phyloP scores from a whole-genome alignment of 306 rosid species.

The Prunus mume region DNA sequence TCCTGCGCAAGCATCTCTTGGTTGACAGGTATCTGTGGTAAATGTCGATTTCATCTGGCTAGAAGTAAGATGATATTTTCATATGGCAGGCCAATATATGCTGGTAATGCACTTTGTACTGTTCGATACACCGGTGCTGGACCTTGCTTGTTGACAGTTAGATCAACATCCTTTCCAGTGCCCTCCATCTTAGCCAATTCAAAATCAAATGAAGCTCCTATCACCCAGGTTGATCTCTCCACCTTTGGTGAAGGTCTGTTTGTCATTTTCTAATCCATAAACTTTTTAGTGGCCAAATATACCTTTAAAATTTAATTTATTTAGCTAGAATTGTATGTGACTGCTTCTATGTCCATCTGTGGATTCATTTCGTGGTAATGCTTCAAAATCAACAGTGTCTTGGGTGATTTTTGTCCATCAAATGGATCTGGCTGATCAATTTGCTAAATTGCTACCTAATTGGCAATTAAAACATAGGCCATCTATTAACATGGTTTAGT shows the following conservation, averaged over 20 bases:
- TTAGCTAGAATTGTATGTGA: constrained; percentile 1
- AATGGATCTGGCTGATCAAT: background rate
- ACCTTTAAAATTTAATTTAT: constrained; percentile 10
- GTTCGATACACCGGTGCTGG: constrained; percentile 69
- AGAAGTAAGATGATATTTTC: constrained; percentile 24
- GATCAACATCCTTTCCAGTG: constrained; percentile 82
- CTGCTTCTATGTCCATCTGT: background rate
- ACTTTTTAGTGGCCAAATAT: constrained; percentile 5
- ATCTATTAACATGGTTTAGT: background rate
- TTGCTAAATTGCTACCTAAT: background rate
- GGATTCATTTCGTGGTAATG: constrained; percentile 15
- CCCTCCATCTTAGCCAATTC: constrained; percentile 39
- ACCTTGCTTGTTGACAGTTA: constrained; percentile 81
- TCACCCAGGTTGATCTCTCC: constrained; percentile 93
- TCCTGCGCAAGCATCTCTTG: constrained; percentile 8
- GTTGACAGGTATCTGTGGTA: constrained; percentile 12
- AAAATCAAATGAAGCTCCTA: constrained; percentile 55
- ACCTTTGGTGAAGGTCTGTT: constrained; percentile 76
- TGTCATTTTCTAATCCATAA: constrained; percentile 25
- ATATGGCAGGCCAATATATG: constrained; percentile 85
- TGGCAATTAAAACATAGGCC: background rate
- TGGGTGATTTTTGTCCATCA: constrained; percentile 15
- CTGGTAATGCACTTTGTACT: constrained; percentile 90
- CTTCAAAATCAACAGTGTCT: constrained; percentile 12
- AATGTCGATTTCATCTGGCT: constrained; percentile 11